Base-by-base conservation (phyloP, 768 basidiomycete species). In the Kondoa malvinella region DNA sequence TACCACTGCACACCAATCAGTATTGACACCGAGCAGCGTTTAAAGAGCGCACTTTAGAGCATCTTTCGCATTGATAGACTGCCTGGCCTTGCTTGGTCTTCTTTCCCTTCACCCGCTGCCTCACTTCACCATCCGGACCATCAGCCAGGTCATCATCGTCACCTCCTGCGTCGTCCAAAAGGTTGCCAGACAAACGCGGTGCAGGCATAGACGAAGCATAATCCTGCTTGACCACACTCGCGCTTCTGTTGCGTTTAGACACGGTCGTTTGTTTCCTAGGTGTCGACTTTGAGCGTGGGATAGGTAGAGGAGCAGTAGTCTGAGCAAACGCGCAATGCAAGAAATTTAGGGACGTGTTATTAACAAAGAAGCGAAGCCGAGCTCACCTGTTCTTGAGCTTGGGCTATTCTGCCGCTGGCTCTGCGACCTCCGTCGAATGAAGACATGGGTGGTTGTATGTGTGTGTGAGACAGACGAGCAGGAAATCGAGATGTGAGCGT, bases 31-130 rank as follows among this genome's bases (percentile, higher is more conserved):
- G n/a, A n/a, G n/a, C n/a, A n/a, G n/a, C n/a, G 29, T 50, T 59
- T n/a, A 50, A 65, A 30, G 64, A 26, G 30, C 57, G 68, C 70
- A 88, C 92, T 87, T 96, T 96, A 50, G 86, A 85, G 77, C 92
- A 97, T 73, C 85, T 89, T 79, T 96, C 92, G 78, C 92, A 96
- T 70, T 85, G 86, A 62, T 34, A 57, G 4, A 50, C 15, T 4
- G 32, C 64, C 12, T 65, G 14, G 61, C 26, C 61, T 32, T 33
- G 27, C 30, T 63, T 63, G 27, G 29, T 33, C 27, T 8, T 14
- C 30, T 63, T 63, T 16, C 26, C 61, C 29, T 32, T 32, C 16
- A 31, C 8, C 29, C 17, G 3, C 3, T 12, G 4, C 16, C 15
- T 27, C 29, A 63, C 61, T 32, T 63, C 61, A 33, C 61, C 61